Percentiles rank a stretch among this genome's conserved stretches.
Evolutionary conservation across 768 basidiomycete genomes (phyloP).

Genomic region (Xerocomellus intermedius): DNA sequence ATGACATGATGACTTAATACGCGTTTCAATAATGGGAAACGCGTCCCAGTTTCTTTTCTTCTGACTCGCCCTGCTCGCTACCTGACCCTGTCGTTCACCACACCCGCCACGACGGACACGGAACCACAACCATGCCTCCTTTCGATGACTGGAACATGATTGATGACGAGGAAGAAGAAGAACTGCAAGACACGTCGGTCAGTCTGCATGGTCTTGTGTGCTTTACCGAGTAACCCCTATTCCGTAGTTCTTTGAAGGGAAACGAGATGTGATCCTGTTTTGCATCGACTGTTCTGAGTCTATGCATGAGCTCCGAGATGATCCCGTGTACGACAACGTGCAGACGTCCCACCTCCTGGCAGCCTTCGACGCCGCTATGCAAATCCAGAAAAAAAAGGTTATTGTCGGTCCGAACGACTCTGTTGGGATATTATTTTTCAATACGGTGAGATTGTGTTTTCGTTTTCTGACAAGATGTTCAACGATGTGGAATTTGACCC

Average conservation of each 20-base stretch:
- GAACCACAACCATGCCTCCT: constrained; percentile 46
- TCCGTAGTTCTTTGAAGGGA: constrained; percentile 62
- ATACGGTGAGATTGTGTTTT: constrained; percentile 61
- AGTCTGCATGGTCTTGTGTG: constrained; percentile 16
- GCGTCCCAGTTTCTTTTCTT: not conserved
- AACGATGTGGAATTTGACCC: not conserved
- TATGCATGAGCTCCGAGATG: constrained; percentile 75
- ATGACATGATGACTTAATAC: constrained; percentile 27
- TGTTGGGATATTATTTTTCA: constrained; percentile 89
- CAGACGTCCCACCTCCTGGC: constrained; percentile 75
- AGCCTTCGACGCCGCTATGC: constrained; percentile 80
- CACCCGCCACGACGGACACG: not conserved
- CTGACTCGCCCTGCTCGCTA: constrained; percentile 1
- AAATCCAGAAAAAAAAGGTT: constrained; percentile 89
- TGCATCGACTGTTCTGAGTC: constrained; percentile 92
- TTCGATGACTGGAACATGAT: constrained; percentile 81
- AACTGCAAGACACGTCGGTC: constrained; percentile 70
- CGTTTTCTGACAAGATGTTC: not conserved
- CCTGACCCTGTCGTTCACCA: not conserved
- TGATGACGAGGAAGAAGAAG: constrained; percentile 81
- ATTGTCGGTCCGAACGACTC: constrained; percentile 84
- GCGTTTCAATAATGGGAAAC: constrained; percentile 5
- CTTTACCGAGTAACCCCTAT: constrained; percentile 15
- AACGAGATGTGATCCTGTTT: constrained; percentile 88
- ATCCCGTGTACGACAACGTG: constrained; percentile 60